Percentiles rank a stretch among this genome's conserved stretches.
Conservation (phyloP, 805 yeast species). For the Candida fluviatilis region DNA sequence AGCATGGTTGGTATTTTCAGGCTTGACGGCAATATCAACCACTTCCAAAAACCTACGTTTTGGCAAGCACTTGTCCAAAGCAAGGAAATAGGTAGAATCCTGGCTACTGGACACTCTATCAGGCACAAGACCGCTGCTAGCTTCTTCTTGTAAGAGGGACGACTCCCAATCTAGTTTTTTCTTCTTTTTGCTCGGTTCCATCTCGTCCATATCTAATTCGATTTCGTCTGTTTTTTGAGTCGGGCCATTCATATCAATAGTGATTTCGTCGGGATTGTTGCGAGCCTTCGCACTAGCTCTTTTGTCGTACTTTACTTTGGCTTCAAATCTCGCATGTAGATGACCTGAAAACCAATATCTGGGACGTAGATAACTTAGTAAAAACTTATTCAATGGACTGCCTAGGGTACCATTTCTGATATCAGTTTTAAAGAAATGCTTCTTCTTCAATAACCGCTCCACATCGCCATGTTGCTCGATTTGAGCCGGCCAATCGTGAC, state of each 20-base stretch:
- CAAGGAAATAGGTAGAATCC: constrained; percentile 51
- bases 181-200: not conserved
- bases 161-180: not conserved
- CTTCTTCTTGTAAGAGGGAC: not conserved
- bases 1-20: constrained; percentile 11
- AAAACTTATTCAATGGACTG: constrained; percentile 56
- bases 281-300: constrained; percentile 3
- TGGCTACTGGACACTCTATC: not conserved
- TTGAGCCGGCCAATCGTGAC: constrained; percentile 95
- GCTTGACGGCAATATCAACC: constrained; percentile 36
- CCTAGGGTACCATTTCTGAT: constrained; percentile 61
- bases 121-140: not conserved
- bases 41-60: constrained; percentile 54
- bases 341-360: constrained; percentile 85
- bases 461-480: constrained; percentile 63
- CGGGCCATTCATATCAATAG: constrained; percentile 5
- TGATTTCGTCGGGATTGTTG: constrained; percentile 1
- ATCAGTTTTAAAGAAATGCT: constrained; percentile 69
- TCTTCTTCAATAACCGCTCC: constrained; percentile 44
- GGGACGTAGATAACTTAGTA: constrained; percentile 58
- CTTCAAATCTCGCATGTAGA: constrained; percentile 71
- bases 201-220: constrained; percentile 18
- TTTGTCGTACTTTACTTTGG: constrained; percentile 42
- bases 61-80: constrained; percentile 83
- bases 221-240: constrained; percentile 15